Base-by-base conservation (phyloP, 2,329 filamentous ascomycete genomes). In the Aspergillus glaucus region DNA sequence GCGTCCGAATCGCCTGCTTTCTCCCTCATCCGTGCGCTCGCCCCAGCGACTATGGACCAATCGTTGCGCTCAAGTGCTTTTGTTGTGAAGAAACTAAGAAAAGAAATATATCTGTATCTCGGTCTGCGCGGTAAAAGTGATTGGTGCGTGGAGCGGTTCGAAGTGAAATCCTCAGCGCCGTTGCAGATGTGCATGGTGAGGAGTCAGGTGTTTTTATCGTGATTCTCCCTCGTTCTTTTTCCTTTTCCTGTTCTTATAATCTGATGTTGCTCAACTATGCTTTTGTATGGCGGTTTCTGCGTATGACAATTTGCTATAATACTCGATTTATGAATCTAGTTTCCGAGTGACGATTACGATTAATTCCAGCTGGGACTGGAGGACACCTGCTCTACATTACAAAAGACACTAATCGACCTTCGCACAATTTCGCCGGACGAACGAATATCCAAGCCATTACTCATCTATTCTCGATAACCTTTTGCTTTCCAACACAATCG, bases 401-500 rank as follows among this genome's bases (percentile, higher is more conserved):
- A 30, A 30, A 12, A 30, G 10, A 30, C 10, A 12, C 10, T 30
- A 30, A 30, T 30, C 26, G 26, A 30, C 26, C 26, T 4, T 12
- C 26, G 26, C 26, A 30, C 12, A 3, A 12, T 57, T 61, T 66
- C 59, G 63, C 63, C 53, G 62, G 63, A 50, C 57, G 58, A 58
- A 60, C 58, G 51, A 45, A 43, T 30, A 12, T 30, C 28, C 24
- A 45, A 45, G 19, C 28, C 41, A 19, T 43, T 30, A 21, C 12
- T 44, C 15, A 4, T 12, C 4, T 30, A 12, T 30, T 30, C 26
- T 12, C 10, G 26, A 30, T 12, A 4, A 43, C 43, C 19, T 7
- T n/a, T 37, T 39, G 17, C 24, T 39, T 24, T 22, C n/a, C 52
- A 50, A 42, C 36, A 45, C 15, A 17, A 32, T 34, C 47, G 43